Conservation (phyloP, 345 rosid genomes). For the Pseudoturritis turrita region DNA sequence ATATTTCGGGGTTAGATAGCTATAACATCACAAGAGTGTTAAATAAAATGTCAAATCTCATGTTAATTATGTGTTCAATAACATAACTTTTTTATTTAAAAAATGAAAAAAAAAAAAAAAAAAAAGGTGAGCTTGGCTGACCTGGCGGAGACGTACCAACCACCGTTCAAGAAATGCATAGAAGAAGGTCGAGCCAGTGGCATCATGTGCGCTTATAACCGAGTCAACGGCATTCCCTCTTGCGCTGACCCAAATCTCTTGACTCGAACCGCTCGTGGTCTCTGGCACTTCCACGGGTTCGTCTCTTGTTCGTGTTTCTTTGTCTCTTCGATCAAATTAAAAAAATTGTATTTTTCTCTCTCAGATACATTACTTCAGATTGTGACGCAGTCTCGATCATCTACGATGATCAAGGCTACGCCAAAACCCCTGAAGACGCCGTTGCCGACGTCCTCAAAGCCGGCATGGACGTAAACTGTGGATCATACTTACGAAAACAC, state of each 20-base stretch:
- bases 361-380: conserved; percentile 84
- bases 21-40: background rate
- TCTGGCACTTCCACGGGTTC: conserved; percentile 77
- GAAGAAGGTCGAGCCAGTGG: conserved; percentile 72
- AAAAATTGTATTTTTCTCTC: no score
- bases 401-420: conserved; percentile 53
- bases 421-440: conserved; percentile 78
- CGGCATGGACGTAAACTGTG: conserved; percentile 92
- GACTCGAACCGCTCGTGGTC: conserved; percentile 49
- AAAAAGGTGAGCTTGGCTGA: conserved; percentile 67
- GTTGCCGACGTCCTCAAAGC: conserved; percentile 77
- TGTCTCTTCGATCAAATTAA: no score
- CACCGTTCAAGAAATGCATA: conserved; percentile 69
- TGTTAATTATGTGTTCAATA: background rate
- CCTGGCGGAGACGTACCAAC: conserved; percentile 81
- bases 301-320: background rate
- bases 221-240: conserved; percentile 70
- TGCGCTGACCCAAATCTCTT: conserved; percentile 70
- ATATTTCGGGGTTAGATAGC: background rate
- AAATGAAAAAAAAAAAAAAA: background rate
- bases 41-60: background rate
- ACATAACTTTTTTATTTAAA: background rate
- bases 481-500: conserved; percentile 57
- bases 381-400: conserved; percentile 85
- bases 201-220: conserved; percentile 83